Percentiles rank a stretch among this genome's conserved stretches.
phyloP scores from a whole-genome alignment of 306 rosid species.

The Medicago ruthenica region DNA sequence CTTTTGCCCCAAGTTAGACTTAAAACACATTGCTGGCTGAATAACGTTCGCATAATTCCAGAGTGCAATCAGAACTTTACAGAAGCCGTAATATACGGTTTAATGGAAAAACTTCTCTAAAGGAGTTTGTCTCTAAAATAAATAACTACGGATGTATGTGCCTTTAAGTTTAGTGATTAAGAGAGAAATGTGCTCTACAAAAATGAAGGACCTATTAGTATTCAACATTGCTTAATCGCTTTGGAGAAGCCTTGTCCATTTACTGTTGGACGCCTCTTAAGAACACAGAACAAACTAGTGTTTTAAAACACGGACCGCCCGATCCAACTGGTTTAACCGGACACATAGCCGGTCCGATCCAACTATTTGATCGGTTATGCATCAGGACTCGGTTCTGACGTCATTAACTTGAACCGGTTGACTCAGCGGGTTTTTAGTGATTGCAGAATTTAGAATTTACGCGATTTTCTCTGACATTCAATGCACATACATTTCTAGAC shows the following conservation, averaged over 20 bases:
- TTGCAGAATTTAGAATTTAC: background rate
- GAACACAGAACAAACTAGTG: constrained; percentile 20
- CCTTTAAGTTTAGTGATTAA: background rate
- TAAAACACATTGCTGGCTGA: constrained; percentile 8
- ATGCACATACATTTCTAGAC: background rate
- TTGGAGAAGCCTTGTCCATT: constrained; percentile 2
- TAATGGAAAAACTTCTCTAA: constrained; percentile 1
- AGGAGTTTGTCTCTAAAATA: constrained; percentile 1
- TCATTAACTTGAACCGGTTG: background rate
- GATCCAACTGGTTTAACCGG: background rate
- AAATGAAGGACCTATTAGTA: constrained; percentile 8
- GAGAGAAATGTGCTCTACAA: constrained; percentile 8
- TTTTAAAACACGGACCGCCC: background rate
- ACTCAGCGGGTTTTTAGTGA: too few relatives aligned
- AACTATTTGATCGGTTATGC: background rate
- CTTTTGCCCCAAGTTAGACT: constrained; percentile 27
- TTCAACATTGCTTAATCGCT: constrained; percentile 8
- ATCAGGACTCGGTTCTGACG: background rate
- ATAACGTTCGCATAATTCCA: constrained; percentile 17
- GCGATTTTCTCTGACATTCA: too few relatives aligned
- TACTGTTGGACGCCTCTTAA: constrained; percentile 17
- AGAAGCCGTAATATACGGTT: constrained; percentile 18
- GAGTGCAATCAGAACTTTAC: constrained; percentile 11
- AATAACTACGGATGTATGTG: background rate
- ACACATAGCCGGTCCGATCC: background rate